These are phyloP conservation scores for Penicillium frequentans DNA, from an alignment of 2,329 filamentous ascomycete genomes.

Conservation along the genomic window DNA sequence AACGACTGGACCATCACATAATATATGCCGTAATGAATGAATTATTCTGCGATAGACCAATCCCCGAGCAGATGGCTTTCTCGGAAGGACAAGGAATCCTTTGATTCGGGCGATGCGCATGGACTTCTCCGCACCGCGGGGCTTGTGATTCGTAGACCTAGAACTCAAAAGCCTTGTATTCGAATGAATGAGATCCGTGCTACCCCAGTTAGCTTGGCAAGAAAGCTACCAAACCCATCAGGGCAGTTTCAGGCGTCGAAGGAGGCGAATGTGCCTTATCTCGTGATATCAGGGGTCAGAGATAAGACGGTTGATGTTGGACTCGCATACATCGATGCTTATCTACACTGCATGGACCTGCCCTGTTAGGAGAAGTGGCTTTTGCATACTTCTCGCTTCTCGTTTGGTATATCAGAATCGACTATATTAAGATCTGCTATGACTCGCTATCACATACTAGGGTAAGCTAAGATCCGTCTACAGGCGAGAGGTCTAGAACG, in stretches of 20 bases:
- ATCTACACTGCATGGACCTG: slow-evolving; percentile 24
- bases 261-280: slow-evolving; percentile 21
- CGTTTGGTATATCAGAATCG: not conserved
- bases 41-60: not conserved
- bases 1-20: not conserved
- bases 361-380: slow-evolving; percentile 16
- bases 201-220: slow-evolving; percentile 17
- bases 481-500: not conserved
- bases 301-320: slow-evolving; percentile 11
- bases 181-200: slow-evolving; percentile 10
- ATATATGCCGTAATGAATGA: not conserved
- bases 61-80: not conserved
- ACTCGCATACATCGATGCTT: slow-evolving; percentile 8
- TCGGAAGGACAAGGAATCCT: not conserved
- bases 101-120: not conserved
- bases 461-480: not conserved
- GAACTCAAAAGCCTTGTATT: slow-evolving; percentile 8
- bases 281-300: slow-evolving; percentile 6
- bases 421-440: not conserved
- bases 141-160: slow-evolving; percentile 18
- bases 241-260: slow-evolving; percentile 29
- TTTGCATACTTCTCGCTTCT: not conserved
- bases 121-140: slow-evolving; percentile 11
- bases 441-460: not conserved
- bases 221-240: slow-evolving; percentile 20